phyloP scores from a whole-genome alignment of 345 rosid genomes.

The Populus simonii region DNA sequence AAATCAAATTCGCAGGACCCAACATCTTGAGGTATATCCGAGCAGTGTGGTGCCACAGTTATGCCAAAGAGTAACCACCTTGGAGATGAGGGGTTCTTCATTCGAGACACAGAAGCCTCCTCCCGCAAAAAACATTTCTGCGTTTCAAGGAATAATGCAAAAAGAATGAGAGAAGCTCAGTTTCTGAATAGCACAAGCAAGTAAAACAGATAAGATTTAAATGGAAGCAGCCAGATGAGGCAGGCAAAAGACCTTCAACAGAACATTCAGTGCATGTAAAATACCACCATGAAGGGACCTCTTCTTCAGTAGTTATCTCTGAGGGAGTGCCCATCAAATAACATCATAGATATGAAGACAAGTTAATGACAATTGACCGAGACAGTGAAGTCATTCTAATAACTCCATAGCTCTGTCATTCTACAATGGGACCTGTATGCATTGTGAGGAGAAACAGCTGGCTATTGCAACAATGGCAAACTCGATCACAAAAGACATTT shows the following conservation, averaged over 20 bases:
- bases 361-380: not conserved
- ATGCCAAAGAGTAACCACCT: not conserved
- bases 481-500: not conserved
- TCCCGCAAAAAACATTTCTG: slow-evolving; percentile 32
- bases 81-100: slow-evolving; percentile 2
- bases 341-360: not conserved
- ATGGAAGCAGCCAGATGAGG: not conserved
- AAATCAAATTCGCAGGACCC: slow-evolving; percentile 3
- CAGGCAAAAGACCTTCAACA: not conserved
- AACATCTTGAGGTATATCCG: too few species aligned
- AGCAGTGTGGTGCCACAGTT: not conserved
- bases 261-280: not conserved
- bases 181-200: not conserved
- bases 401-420: not conserved
- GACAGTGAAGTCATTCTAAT: not conserved
- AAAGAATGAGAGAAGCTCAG: not conserved
- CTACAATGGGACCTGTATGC: not conserved
- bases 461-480: not conserved
- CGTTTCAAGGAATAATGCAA: not conserved
- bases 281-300: not conserved
- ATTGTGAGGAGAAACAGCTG: not conserved
- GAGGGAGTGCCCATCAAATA: not conserved
- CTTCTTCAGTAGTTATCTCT: not conserved
- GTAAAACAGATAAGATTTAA: not conserved
- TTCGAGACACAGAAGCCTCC: slow-evolving; percentile 28